Conservation (phyloP, 441 rosid species). For the Bruguiera hainesii region DNA sequence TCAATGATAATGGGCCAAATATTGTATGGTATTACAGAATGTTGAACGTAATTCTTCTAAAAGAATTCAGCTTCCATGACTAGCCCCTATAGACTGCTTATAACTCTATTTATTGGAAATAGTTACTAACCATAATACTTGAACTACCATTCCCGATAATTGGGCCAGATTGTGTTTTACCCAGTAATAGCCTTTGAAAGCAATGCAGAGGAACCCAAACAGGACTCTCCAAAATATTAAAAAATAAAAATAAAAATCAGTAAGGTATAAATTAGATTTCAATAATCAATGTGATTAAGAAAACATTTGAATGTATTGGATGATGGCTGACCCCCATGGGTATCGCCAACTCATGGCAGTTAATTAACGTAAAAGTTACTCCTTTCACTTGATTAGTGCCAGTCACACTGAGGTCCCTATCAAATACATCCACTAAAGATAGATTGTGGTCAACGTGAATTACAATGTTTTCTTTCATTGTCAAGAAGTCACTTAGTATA, state of each 20-base stretch:
- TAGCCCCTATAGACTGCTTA: not conserved
- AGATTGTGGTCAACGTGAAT: not conserved
- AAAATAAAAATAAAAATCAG: too few relatives aligned
- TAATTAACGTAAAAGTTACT: not conserved
- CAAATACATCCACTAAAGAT: not conserved
- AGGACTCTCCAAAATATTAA: too few relatives aligned
- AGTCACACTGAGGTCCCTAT: not conserved
- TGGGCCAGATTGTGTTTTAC: too few relatives aligned
- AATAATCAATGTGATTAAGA: not conserved
- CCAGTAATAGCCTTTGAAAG: too few relatives aligned
- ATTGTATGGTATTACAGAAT: too few relatives aligned
- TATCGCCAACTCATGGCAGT: not conserved
- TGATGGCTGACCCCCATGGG: not conserved
- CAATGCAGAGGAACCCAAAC: too few relatives aligned
- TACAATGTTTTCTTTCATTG: not conserved
- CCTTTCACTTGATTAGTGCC: not conserved
- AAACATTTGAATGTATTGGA: not conserved
- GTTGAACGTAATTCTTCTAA: not conserved
- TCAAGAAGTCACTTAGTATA: not conserved
- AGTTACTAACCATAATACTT: not conserved
- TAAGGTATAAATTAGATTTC: not conserved
- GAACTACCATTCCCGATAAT: not conserved
- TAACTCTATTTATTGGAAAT: not conserved
- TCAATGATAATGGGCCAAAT: too few relatives aligned
- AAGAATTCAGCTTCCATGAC: not conserved